These are phyloP conservation scores for Globisporangium perplexum DNA, from an alignment of 352 stramenopile species.

Conservation along the genomic window DNA sequence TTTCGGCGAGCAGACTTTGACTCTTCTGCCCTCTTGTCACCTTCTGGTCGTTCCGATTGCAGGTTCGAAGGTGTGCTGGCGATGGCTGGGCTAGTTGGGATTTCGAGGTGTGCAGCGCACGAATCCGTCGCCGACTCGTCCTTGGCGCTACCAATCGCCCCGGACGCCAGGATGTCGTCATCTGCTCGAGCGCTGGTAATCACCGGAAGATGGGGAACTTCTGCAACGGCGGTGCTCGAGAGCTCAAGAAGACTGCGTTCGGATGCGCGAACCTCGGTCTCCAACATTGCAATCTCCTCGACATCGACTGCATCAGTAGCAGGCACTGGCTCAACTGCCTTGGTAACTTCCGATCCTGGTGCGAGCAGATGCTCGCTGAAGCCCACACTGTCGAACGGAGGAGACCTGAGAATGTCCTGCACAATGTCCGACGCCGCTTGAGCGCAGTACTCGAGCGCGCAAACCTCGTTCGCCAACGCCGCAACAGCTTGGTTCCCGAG, in stretches of 20 bases:
- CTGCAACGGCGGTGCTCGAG: neutral
- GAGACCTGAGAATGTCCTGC: neutral
- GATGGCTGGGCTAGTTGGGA: neutral
- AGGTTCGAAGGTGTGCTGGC: neutral
- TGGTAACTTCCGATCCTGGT: neutral
- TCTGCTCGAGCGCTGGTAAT: neutral
- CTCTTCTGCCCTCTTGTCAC: neutral
- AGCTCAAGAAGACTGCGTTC: neutral
- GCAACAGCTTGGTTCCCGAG: constrained; percentile 21
- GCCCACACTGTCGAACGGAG: neutral
- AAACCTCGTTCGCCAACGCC: constrained; percentile 36
- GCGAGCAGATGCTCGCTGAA: neutral
- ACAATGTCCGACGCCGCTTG: neutral
- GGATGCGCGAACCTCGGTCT: neutral
- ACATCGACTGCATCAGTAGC: neutral
- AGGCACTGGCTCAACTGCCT: neutral
- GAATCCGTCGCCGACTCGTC: no score
- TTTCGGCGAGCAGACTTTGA: neutral
- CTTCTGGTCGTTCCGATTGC: neutral
- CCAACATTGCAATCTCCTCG: neutral
- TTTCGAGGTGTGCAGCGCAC: neutral
- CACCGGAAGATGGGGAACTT: neutral
- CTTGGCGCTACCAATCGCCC: no score
- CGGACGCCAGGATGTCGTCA: no score
- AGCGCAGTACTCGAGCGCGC: constrained; percentile 12